phyloP scores from a whole-genome alignment of 495 filamentous ascomycete genomes.

The Talaromyces adpressus region DNA sequence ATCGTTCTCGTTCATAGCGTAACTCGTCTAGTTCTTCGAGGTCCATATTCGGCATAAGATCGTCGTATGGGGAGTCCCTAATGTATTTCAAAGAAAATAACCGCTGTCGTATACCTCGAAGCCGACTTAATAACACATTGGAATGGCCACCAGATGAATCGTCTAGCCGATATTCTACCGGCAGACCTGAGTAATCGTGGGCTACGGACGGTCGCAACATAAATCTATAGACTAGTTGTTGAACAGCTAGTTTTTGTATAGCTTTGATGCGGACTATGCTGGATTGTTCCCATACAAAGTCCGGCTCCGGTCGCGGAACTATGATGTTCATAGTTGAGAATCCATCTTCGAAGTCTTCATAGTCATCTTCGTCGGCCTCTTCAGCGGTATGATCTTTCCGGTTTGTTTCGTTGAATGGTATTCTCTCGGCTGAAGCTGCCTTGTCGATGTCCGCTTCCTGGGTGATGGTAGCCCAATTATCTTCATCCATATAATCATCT shows the following conservation, averaged over 20 bases:
- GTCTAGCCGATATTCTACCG: slow-evolving; percentile 23
- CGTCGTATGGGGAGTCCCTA: slow-evolving; percentile 16
- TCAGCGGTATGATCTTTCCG: slow-evolving; percentile 11
- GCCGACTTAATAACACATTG: slow-evolving; percentile 4
- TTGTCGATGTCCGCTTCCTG: not conserved
- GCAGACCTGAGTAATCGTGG: slow-evolving; percentile 31
- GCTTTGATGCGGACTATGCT: slow-evolving; percentile 27
- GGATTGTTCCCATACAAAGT: slow-evolving; percentile 5
- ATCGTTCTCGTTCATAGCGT: slow-evolving; percentile 9
- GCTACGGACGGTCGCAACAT: slow-evolving; percentile 33
- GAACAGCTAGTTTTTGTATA: slow-evolving; percentile 34
- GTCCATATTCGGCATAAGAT: slow-evolving; percentile 18
- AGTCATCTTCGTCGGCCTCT: slow-evolving; percentile 4
- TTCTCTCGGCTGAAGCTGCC: not conserved
- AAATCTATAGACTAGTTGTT: slow-evolving; percentile 36
- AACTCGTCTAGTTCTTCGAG: slow-evolving; percentile 3
- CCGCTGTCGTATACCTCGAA: slow-evolving; percentile 18
- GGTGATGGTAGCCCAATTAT: not conserved
- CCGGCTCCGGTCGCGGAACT: slow-evolving; percentile 13
- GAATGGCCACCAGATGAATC: not conserved
- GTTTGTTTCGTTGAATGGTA: not conserved
- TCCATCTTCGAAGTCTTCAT: slow-evolving; percentile 13
- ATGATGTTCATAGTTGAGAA: slow-evolving; percentile 20
- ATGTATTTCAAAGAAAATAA: slow-evolving; percentile 22
- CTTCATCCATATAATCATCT: not conserved